These are phyloP conservation scores for Heterobasidion irregulare DNA, from an alignment of 1,284 basidiomycete genomes.

Conservation along the genomic window DNA sequence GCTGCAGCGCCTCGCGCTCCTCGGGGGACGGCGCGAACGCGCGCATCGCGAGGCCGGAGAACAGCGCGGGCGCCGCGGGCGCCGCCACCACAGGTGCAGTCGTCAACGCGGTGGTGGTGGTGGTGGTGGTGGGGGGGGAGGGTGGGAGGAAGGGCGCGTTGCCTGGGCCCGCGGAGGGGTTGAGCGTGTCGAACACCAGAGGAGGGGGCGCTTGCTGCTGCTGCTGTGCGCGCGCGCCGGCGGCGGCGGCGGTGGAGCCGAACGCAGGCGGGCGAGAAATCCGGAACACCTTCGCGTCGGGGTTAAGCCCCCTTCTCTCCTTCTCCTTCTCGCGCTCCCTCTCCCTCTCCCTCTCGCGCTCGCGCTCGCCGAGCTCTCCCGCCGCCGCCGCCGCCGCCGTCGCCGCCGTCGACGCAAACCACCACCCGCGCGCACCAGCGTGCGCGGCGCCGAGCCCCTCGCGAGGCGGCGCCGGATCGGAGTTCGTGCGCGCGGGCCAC, in stretches of 20 bases:
- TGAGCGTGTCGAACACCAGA: background rate
- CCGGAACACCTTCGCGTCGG: slow-evolving; percentile 78
- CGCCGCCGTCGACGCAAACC: slow-evolving; percentile 30
- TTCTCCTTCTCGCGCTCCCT: background rate
- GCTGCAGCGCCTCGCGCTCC: slow-evolving; percentile 71
- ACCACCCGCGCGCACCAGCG: slow-evolving; percentile 12
- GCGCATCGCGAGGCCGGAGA: slow-evolving; percentile 37
- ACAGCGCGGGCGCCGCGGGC: slow-evolving; percentile 31
- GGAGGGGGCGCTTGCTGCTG: background rate
- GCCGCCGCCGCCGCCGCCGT: no score
- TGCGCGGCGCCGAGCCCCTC: slow-evolving; percentile 8
- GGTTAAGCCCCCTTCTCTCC: slow-evolving; percentile 57
- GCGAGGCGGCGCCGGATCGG: slow-evolving; percentile 26
- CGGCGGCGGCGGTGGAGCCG: background rate
- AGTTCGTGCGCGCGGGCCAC: slow-evolving; percentile 24
- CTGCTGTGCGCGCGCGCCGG: slow-evolving; percentile 6
- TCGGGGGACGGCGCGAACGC: slow-evolving; percentile 78
- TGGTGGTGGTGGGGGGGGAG: background rate
- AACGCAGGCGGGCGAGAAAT: slow-evolving; percentile 22
- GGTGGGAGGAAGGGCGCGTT: background rate
- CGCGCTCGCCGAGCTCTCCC: slow-evolving; percentile 23
- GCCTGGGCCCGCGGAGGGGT: background rate
- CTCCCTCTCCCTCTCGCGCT: slow-evolving; percentile 25
- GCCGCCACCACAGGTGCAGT: no score
- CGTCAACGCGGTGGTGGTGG: no score